Evolutionary conservation across 495 filamentous ascomycete genomes (phyloP).

Genomic region (Annulohypoxylon bovei): DNA sequence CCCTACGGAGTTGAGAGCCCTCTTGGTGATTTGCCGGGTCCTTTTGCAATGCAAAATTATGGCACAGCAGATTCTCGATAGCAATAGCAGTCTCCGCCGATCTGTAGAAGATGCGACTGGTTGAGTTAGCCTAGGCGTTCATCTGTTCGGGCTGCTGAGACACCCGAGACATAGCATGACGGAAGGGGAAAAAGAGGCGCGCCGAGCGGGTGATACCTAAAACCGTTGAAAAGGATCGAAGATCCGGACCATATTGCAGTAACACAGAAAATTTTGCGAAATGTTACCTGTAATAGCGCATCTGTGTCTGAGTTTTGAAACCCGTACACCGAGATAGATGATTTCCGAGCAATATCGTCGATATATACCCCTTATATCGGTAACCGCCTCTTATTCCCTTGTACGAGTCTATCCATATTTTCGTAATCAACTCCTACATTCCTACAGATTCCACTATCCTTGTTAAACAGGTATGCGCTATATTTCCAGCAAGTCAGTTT

Average conservation of each 20-base stretch:
- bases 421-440: too few relatives aligned
- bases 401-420: too few relatives aligned
- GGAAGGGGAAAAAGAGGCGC: background rate
- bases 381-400: background rate
- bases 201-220: background rate
- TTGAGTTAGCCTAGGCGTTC: background rate
- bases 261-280: background rate
- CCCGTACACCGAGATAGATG: background rate
- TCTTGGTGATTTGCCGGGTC: background rate
- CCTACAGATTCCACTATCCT: too few relatives aligned
- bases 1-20: background rate
- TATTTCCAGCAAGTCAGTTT: background rate
- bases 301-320: background rate
- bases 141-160: background rate
- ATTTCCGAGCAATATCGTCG: background rate
- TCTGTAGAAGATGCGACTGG: background rate
- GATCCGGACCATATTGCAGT: background rate
- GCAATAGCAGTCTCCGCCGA: background rate
- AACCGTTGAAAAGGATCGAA: background rate
- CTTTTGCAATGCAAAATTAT: background rate
- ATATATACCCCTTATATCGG: background rate
- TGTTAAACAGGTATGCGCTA: too few relatives aligned
- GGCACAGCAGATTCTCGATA: background rate
- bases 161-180: conserved; percentile 1
- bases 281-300: background rate